phyloP scores from a whole-genome alignment of 2,329 filamentous ascomycete species.

The Verticillium klebahnii region DNA sequence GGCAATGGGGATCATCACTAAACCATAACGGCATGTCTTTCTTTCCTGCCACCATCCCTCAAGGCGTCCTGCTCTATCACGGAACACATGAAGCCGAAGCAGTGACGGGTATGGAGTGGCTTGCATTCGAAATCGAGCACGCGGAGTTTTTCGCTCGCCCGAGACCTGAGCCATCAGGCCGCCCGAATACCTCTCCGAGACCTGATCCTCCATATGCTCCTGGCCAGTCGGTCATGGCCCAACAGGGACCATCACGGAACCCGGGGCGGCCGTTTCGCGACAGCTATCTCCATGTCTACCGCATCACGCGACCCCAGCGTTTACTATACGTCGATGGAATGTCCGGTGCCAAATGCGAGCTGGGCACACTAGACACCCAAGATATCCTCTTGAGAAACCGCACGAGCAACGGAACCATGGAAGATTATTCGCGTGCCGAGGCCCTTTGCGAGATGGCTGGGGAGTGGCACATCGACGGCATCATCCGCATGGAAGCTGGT shows the following conservation, averaged over 20 bases:
- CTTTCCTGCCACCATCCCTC: slow-evolving; percentile 51
- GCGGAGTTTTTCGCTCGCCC: slow-evolving; percentile 48
- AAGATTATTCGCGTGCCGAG: slow-evolving; percentile 42
- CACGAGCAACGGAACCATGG: slow-evolving; percentile 17
- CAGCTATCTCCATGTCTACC: slow-evolving; percentile 52
- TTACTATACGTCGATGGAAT: slow-evolving; percentile 57
- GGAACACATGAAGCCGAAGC: slow-evolving; percentile 36
- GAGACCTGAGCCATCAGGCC: neutral
- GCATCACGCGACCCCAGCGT: slow-evolving; percentile 37
- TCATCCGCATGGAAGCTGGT: slow-evolving; percentile 58
- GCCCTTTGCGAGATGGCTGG: slow-evolving; percentile 47
- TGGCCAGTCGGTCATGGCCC: too few species aligned
- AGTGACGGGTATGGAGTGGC: slow-evolving; percentile 50
- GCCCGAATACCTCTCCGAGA: neutral
- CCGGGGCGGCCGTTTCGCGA: neutral
- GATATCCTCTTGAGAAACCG: slow-evolving; percentile 38
- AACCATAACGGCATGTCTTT: slow-evolving; percentile 62
- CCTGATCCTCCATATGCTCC: too few species aligned
- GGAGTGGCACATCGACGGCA: slow-evolving; percentile 48
- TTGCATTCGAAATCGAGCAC: slow-evolving; percentile 61
- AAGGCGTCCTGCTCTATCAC: slow-evolving; percentile 53
- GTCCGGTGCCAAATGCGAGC: slow-evolving; percentile 47
- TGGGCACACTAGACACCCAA: slow-evolving; percentile 51
- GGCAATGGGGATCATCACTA: slow-evolving; percentile 58
- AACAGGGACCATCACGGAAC: neutral